phyloP scores from a whole-genome alignment of 371 early-diverging fungal species.

The Coemansia sp. region DNA sequence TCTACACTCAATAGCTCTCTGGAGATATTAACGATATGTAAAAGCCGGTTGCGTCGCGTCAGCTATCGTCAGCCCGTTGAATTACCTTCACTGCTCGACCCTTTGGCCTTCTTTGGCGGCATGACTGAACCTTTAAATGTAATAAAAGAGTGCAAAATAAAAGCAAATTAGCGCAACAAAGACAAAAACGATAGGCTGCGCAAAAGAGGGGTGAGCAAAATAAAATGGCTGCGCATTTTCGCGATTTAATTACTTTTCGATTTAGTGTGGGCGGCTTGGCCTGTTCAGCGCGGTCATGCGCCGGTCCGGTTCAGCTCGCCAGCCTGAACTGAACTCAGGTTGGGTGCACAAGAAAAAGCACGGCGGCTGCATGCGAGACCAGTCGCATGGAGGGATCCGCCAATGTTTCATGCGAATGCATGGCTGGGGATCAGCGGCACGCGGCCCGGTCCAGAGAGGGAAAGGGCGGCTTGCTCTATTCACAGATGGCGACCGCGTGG shows the following conservation, averaged over 20 bases:
- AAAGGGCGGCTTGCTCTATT: neutral
- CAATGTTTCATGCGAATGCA: constrained; percentile 10
- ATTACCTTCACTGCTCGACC: constrained; percentile 30
- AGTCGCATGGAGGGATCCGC: constrained; percentile 1
- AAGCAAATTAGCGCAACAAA: neutral
- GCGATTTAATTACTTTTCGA: neutral
- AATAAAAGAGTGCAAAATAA: neutral
- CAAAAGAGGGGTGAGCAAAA: neutral
- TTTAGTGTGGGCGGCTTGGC: neutral
- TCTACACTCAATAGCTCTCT: constrained; percentile 14
- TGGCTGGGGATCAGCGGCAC: constrained; percentile 13
- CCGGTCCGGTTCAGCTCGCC: too few species aligned
- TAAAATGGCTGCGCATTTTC: constrained; percentile 13
- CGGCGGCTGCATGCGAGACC: constrained; percentile 4
- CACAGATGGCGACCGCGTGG: constrained; percentile 7
- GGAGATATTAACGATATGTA: neutral
- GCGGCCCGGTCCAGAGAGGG: neutral
- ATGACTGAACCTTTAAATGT: constrained; percentile 2
- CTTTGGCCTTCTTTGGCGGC: constrained; percentile 38
- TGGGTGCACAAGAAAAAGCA: too few species aligned
- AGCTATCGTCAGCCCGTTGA: neutral
- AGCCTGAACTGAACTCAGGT: neutral
- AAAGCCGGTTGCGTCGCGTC: neutral
- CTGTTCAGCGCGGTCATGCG: neutral
- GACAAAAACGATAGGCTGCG: neutral